Evolutionary conservation across 495 filamentous ascomycete genomes (phyloP), one percentile per base, ranked within the genome.

Genomic region (Aspergillus homomorphus): DNA sequence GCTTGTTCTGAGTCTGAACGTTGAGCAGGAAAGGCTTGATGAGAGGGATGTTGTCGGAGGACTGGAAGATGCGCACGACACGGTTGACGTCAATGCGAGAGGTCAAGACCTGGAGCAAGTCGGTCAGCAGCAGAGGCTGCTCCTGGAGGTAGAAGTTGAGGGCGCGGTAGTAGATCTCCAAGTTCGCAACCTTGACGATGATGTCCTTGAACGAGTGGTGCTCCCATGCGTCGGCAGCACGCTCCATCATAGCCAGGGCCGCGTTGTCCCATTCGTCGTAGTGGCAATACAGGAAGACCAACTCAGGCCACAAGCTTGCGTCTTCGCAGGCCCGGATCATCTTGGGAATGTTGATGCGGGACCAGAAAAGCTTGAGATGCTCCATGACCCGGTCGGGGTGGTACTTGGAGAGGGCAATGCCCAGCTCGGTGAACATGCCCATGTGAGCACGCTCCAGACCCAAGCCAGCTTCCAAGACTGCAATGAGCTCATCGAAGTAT

Each of bases 181-280:
- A 73, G 76, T 99, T 99, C 65, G 94, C 91, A 60, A 96, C 93
- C 84, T 98, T 98, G 77, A 96, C 87, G 57, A 96, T 82, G 60
- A 96, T 97, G 72, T 98, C 95, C 84, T 98, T 98, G 87, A 99
- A 98, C 26, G 93, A 95, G 75, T 98, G 94, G 77, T 99, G 95
- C 74, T 99, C 95, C 95, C 95, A 99, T 3, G 95, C 90, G 76
- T 98, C 93, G 53, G 96, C 88, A 38, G 95, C 90, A 64, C 94
- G 91, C 82, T 99, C 95, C 91, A 99, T 99, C 83, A 99, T 97
- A 33, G 95, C 92, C 56, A 99, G 82, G 21, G 94, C 94, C 23
- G 95, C 94, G 69, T 99, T 99, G 76, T 99, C 95, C 79, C 89
- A 98, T 71, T 99, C 95, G 63, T 99, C 95, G 69, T 98, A 98